Evolutionary conservation across 1,139 yeast species (phyloP), one percentile per base, ranked within the genome.

Genomic region (Kodamaea suecica): DNA sequence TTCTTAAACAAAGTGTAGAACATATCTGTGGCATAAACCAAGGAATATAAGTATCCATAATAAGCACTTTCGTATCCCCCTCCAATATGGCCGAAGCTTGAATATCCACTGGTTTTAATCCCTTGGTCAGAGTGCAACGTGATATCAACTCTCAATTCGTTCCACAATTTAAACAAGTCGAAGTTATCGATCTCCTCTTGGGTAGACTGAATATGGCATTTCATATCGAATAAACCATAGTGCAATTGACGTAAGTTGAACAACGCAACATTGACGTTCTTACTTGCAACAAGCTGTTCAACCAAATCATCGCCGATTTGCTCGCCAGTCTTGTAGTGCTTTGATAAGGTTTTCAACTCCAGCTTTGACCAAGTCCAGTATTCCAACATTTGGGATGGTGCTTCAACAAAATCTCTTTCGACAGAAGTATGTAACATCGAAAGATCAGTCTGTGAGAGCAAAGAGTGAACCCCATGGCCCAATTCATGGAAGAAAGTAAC

Each of bases 311-410:
- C 81, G 25, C 73, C 70, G 30, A 86, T 72, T 15, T 73, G 67
- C 49, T 75, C 76, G 17, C 78, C 77, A 3, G 81, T 69, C 42
- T 73, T 63, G 53, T 82, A 84, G 56, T 86, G 95, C 16, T 74
- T 67, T 0, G 92, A 80, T 33, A 86, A 61, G 9, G 57, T 53
- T 47, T 67, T 71, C 43, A 86, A 64, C 56, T 80, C 81, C 28
- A 70, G 61, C 39, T 70, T 72, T 36, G 81, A 74, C 95, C 95
- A 86, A 24, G 90, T 81, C 88, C 95, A 86, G 60, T 79, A 84
- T 57, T 86, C 95, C 47, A 86, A 68, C 83, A 86, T 78, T 61
- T 86, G 95, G 2, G 95, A 84, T 17, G 95, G 95, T 29, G 92
- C 86, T 58, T 86, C 95, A 33, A 85, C 95, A 59, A 85, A 86